Evolutionary conservation across 805 yeast genomes (phyloP).

Genomic region (Metschnikowia noctiluminum): DNA sequence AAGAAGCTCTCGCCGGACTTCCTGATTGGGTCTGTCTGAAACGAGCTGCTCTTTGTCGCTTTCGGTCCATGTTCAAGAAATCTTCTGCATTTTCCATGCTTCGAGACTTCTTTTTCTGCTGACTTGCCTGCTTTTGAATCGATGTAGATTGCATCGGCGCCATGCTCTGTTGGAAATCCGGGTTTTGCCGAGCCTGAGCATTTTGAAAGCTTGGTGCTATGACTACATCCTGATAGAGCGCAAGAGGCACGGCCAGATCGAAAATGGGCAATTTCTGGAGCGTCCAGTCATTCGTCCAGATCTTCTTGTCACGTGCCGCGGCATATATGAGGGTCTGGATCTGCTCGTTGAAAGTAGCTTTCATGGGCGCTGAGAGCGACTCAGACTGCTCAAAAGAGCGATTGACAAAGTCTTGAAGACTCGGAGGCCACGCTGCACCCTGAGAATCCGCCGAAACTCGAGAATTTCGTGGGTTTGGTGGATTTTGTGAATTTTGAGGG

Average conservation of each 20-base stretch:
- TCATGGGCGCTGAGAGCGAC: constrained; percentile 31
- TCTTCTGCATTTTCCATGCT: too few species aligned
- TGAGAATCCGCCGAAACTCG: neutral
- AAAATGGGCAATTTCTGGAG: constrained; percentile 47
- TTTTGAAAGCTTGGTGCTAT: neutral
- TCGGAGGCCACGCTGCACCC: constrained; percentile 50
- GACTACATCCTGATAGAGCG: constrained; percentile 11
- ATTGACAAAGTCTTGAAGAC: constrained; percentile 49
- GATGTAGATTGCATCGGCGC: neutral
- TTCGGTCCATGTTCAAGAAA: neutral
- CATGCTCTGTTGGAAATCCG: neutral
- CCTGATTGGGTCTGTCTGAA: constrained; percentile 36
- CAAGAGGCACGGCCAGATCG: constrained; percentile 15
- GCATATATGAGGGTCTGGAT: constrained; percentile 46
- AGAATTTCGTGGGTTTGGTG: neutral
- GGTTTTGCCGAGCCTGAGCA: neutral
- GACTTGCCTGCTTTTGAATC: neutral
- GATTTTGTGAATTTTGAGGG: neutral
- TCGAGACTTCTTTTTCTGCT: neutral
- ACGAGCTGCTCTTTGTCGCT: neutral
- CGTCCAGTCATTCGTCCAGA: constrained; percentile 55
- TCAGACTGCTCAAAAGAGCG: constrained; percentile 41
- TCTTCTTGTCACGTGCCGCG: constrained; percentile 43
- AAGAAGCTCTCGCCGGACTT: neutral
- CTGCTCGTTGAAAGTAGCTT: constrained; percentile 45